These are phyloP conservation scores for Populus simonii DNA, from an alignment of 345 rosid species.

Conservation along the genomic window DNA sequence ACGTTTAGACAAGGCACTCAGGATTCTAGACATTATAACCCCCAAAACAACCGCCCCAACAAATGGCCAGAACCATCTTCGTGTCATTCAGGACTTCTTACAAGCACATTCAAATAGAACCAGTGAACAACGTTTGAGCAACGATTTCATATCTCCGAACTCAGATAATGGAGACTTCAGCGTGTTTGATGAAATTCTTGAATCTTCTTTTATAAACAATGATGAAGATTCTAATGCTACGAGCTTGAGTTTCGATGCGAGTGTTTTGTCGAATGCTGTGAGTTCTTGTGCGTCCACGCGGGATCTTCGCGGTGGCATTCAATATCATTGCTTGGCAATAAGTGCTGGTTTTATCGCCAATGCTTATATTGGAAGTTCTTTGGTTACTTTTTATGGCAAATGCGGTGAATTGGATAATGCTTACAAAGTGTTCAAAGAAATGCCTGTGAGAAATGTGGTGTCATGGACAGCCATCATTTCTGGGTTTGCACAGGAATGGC, in stretches of 20 bases:
- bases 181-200: conserved; percentile 34
- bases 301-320: conserved; percentile 50
- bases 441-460: conserved; percentile 75
- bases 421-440: conserved; percentile 64
- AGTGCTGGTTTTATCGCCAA: conserved; percentile 51
- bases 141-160: conserved; percentile 16
- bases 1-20: conserved; percentile 43
- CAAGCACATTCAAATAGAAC: conserved; percentile 32
- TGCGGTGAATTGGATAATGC: conserved; percentile 44
- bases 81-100: conserved; percentile 50
- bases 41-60: conserved; percentile 20
- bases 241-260: conserved; percentile 32
- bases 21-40: conserved; percentile 47
- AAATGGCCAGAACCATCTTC: conserved; percentile 40
- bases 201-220: conserved; percentile 8
- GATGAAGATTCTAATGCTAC: conserved; percentile 16
- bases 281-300: conserved; percentile 52
- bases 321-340: conserved; percentile 57
- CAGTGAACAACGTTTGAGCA: conserved; percentile 4
- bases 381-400: conserved; percentile 52
- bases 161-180: conserved; percentile 17
- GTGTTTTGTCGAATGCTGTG: conserved; percentile 52
- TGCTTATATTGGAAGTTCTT: conserved; percentile 68
- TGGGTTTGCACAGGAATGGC: conserved; percentile 75
- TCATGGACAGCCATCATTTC: conserved; percentile 82